Conservation (phyloP, 2,329 filamentous ascomycete species). For the Raffaelea ambrosiae region DNA sequence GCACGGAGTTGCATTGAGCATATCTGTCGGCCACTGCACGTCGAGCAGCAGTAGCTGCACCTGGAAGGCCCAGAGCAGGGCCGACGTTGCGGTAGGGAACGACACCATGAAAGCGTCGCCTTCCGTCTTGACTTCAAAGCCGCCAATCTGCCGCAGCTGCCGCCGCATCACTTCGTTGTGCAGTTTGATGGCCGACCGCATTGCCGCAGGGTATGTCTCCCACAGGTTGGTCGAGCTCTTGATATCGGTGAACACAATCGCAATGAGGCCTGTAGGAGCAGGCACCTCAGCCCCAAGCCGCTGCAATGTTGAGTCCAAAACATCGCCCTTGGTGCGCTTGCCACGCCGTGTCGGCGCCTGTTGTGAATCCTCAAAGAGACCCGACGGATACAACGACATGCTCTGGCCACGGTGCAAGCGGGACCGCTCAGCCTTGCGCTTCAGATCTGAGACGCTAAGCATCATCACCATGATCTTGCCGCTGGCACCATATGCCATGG, state of each 20-base stretch:
- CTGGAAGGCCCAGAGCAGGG: conserved; percentile 91
- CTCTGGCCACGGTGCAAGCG: conserved; percentile 67
- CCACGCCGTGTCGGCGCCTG: conserved; percentile 54
- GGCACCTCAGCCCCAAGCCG: conserved; percentile 85
- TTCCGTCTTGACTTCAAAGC: conserved; percentile 99
- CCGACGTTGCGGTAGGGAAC: conserved; percentile 91
- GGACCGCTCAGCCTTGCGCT: conserved; percentile 70
- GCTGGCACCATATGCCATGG: conserved; percentile 88
- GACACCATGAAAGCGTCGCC: conserved; percentile 99
- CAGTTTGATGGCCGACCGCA: conserved; percentile 93
- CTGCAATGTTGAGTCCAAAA: conserved; percentile 79
- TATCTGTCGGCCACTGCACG: conserved; percentile 87
- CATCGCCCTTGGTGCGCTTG: conserved; percentile 53
- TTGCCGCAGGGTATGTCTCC: conserved; percentile 91
- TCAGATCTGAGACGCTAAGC: conserved; percentile 83
- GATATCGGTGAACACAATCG: conserved; percentile 97
- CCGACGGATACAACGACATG: conserved; percentile 74
- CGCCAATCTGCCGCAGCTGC: conserved; percentile 85
- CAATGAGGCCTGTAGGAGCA: conserved; percentile 81
- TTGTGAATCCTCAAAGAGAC: conserved; percentile 57
- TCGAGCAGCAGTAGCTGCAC: conserved; percentile 84
- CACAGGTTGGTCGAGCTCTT: conserved; percentile 95
- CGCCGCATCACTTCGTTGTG: conserved; percentile 97
- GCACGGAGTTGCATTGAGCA: conserved; percentile 77
- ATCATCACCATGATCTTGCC: conserved; percentile 99